phyloP scores from a whole-genome alignment of 1,139 yeast species.

The Arxiozyma heterogenica region DNA sequence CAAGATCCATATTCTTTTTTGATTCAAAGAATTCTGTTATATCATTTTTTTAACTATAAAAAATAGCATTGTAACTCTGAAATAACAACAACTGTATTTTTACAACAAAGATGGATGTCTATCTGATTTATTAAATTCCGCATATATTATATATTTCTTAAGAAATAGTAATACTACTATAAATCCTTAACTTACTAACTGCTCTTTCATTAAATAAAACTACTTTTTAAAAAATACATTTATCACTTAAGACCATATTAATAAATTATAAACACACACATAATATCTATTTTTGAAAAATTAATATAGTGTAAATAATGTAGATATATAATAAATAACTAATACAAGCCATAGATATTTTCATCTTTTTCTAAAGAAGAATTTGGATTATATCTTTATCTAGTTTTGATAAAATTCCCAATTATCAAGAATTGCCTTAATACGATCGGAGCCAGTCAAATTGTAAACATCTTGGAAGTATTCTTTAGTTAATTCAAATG shows the following conservation, averaged over 20 bases:
- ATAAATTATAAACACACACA: background rate
- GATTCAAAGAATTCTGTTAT: background rate
- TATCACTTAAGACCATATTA: too few species aligned
- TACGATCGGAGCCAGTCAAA: slow-evolving; percentile 84
- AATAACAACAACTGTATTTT: background rate
- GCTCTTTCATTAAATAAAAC: background rate
- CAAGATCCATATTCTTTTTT: too few species aligned
- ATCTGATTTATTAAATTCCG: background rate
- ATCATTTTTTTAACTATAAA: background rate
- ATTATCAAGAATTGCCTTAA: slow-evolving; percentile 80
- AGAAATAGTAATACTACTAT: background rate
- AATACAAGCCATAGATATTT: too few species aligned
- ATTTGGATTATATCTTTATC: background rate
- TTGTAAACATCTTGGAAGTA: slow-evolving; percentile 93
- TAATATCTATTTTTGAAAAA: too few species aligned
- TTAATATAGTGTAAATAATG: too few species aligned
- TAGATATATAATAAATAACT: too few species aligned
- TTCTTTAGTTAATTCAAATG: slow-evolving; percentile 90
- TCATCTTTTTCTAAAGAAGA: background rate
- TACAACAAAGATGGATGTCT: background rate
- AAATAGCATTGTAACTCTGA: background rate
- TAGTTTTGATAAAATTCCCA: slow-evolving; percentile 68
- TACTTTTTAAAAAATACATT: too few species aligned
- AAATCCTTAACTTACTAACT: too few species aligned
- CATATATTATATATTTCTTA: background rate